phyloP scores from a whole-genome alignment of 371 early-diverging fungal genomes.

The Dentiscutata heterogama region DNA sequence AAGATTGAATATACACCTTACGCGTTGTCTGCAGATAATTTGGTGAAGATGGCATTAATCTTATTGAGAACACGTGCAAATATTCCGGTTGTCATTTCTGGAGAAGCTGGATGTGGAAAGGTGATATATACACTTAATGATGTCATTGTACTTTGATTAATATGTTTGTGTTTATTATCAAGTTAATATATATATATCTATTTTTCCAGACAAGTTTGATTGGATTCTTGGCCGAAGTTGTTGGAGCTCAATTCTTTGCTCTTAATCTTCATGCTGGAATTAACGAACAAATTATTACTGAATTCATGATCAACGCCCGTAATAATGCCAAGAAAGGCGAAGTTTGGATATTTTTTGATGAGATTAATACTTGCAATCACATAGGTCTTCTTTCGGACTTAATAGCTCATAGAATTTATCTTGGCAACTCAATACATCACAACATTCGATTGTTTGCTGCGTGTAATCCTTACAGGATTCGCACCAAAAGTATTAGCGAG shows the following conservation, averaged over 20 bases:
- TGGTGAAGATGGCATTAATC: constrained; percentile 42
- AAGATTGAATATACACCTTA: constrained; percentile 1
- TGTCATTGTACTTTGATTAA: background rate
- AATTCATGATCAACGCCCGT: constrained; percentile 22
- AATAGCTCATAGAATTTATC: constrained; percentile 25
- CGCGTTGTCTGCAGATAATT: constrained; percentile 43
- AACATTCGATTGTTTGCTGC: constrained; percentile 44
- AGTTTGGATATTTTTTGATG: constrained; percentile 46
- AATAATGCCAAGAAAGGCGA: background rate
- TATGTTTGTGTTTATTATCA: too few species aligned
- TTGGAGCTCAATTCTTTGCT: constrained; percentile 16
- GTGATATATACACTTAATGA: background rate
- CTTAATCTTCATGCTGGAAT: constrained; percentile 47
- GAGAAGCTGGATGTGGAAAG: constrained; percentile 46
- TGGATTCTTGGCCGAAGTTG: background rate
- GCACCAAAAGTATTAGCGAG: constrained; percentile 10
- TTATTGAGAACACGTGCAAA: constrained; percentile 42
- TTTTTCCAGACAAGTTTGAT: constrained; percentile 40
- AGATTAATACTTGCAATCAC: constrained; percentile 46
- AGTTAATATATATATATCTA: too few species aligned
- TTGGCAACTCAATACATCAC: background rate
- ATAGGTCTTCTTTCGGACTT: constrained; percentile 36
- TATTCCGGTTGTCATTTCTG: constrained; percentile 43
- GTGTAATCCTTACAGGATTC: constrained; percentile 43
- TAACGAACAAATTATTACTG: constrained; percentile 13